Conservation (phyloP, 1,284 basidiomycete species). For the Gomphus bonarii region DNA sequence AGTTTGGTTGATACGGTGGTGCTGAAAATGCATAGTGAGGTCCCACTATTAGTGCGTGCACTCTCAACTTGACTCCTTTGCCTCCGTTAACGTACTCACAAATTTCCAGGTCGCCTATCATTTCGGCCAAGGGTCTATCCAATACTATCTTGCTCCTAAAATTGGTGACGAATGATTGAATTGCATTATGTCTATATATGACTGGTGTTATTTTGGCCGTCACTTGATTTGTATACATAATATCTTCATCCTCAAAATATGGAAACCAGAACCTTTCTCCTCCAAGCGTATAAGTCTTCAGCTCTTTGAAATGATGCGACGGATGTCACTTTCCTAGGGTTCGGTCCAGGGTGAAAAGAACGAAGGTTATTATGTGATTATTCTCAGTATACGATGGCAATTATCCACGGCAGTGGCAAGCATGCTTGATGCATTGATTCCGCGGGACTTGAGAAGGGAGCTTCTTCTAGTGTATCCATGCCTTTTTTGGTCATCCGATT, state of each 20-base stretch:
- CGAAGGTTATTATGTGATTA: too few species aligned
- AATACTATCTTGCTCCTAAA: slow-evolving; percentile 85
- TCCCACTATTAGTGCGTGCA: slow-evolving; percentile 70
- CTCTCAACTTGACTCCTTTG: neutral
- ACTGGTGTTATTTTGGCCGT: neutral
- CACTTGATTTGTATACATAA: neutral
- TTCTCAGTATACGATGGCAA: too few species aligned
- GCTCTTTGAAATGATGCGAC: neutral
- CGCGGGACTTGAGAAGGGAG: too few species aligned
- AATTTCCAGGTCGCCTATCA: slow-evolving; percentile 65
- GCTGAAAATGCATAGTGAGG: slow-evolving; percentile 86
- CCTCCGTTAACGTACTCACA: neutral
- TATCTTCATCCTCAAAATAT: neutral
- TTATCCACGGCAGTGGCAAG: too few species aligned
- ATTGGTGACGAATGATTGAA: slow-evolving; percentile 63
- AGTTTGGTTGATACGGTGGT: slow-evolving; percentile 66
- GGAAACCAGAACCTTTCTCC: neutral
- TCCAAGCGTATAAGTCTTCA: neutral
- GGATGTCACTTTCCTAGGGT: too few species aligned
- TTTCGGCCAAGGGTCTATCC: slow-evolving; percentile 74
- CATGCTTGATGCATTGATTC: too few species aligned
- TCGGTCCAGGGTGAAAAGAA: too few species aligned
- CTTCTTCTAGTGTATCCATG: too few species aligned
- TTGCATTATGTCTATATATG: neutral
- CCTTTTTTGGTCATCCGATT: too few species aligned